phyloP scores from a whole-genome alignment of 371 early-diverging fungal genomes.

The Smittium culicis region DNA sequence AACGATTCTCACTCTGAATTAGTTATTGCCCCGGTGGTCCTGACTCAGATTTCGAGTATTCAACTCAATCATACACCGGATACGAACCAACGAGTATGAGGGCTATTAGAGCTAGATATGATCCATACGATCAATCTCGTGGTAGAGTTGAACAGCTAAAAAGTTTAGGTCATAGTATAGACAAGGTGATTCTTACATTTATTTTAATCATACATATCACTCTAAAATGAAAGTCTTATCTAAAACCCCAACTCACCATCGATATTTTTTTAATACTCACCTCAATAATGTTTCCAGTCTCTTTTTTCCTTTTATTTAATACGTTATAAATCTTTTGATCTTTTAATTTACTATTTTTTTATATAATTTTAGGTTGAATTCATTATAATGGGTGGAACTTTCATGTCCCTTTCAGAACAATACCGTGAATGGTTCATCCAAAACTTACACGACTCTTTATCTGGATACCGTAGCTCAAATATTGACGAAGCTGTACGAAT shows the following conservation, averaged over 20 bases:
- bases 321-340: too few species aligned
- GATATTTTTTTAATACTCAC: too few species aligned
- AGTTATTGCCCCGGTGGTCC: conserved; percentile 99
- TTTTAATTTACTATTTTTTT: too few species aligned
- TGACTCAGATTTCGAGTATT: conserved; percentile 99
- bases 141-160: conserved; percentile 94
- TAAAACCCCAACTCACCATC: too few species aligned
- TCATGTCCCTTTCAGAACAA: conserved; percentile 93
- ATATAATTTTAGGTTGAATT: conserved; percentile 9
- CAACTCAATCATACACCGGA: conserved; percentile 99
- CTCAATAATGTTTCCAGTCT: too few species aligned
- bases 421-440: conserved; percentile 97
- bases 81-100: conserved; percentile 99
- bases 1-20: neutral
- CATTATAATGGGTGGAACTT: conserved; percentile 99
- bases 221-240: too few species aligned
- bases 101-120: conserved; percentile 97
- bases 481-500: conserved; percentile 96
- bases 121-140: conserved; percentile 95
- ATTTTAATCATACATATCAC: neutral
- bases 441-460: conserved; percentile 95
- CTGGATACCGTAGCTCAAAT: conserved; percentile 78
- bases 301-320: too few species aligned
- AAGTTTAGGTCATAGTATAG: conserved; percentile 91
- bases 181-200: conserved; percentile 87